Evolutionary conservation across 768 basidiomycete species (phyloP).

Genomic region (Pholiota conissans): DNA sequence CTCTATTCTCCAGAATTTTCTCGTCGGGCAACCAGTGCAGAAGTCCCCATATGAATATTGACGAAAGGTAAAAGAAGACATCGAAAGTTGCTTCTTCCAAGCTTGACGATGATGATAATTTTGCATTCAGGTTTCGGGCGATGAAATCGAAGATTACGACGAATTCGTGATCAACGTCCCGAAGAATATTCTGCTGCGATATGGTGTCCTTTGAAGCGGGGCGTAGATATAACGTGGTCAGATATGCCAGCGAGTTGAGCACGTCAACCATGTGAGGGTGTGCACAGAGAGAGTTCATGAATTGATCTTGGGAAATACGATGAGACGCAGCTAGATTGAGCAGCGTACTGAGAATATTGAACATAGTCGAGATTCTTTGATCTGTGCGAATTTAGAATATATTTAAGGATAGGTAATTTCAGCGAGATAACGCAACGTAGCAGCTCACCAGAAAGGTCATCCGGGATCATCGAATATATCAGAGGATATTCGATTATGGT

Average conservation of each 20-base stretch:
- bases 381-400: background rate
- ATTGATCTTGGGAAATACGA: background rate
- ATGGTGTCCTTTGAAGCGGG: background rate
- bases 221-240: background rate
- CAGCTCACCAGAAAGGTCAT: background rate
- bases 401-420: background rate
- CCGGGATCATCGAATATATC: background rate
- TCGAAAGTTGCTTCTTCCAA: background rate
- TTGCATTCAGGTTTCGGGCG: background rate
- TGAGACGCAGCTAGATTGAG: background rate
- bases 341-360: background rate
- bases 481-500: background rate
- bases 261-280: background rate
- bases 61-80: background rate
- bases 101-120: background rate
- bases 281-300: background rate
- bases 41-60: background rate
- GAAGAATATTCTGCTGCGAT: background rate
- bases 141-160: background rate
- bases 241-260: background rate
- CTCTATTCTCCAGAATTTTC: background rate
- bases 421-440: no score
- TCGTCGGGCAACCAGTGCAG: background rate
- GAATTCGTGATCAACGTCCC: background rate
- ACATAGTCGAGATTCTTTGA: background rate